Evolutionary conservation across 768 basidiomycete genomes (phyloP).

Genomic region (Russula compacta): DNA sequence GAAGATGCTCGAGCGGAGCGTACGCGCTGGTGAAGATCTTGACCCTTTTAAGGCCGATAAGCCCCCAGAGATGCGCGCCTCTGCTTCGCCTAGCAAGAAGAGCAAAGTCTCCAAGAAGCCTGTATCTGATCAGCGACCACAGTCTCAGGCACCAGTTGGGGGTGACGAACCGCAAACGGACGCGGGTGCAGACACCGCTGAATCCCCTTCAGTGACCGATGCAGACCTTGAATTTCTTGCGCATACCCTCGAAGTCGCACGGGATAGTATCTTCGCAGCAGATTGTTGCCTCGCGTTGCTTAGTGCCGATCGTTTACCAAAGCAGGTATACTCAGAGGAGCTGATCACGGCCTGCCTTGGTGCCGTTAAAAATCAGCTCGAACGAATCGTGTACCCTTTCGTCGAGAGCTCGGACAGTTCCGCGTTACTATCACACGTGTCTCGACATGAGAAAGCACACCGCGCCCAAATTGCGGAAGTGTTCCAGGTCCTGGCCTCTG

Average conservation of each 20-base stretch:
- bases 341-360: conserved; percentile 71
- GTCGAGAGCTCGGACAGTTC: conserved; percentile 56
- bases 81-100: conserved; percentile 28
- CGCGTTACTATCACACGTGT: conserved; percentile 44
- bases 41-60: conserved; percentile 51
- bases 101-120: conserved; percentile 34
- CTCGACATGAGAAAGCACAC: conserved; percentile 30
- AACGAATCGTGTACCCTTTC: conserved; percentile 75
- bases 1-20: conserved; percentile 71
- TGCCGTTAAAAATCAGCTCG: conserved; percentile 72
- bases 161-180: conserved; percentile 27
- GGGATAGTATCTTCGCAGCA: conserved; percentile 71
- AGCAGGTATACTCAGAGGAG: conserved; percentile 96
- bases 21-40: conserved; percentile 65
- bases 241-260: conserved; percentile 46
- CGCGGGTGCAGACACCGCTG: conserved; percentile 20
- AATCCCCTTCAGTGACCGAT: conserved; percentile 32
- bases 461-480: conserved; percentile 53
- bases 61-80: conserved; percentile 9
- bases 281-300: conserved; percentile 77
- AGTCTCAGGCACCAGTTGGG: conserved; percentile 35
- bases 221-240: conserved; percentile 43
- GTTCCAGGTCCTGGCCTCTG: conserved; percentile 62
- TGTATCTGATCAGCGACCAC: conserved; percentile 31
- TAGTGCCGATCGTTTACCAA: conserved; percentile 68